Base-by-base conservation (phyloP, 805 yeast species). In the Cyberlindnera bimundalis region DNA sequence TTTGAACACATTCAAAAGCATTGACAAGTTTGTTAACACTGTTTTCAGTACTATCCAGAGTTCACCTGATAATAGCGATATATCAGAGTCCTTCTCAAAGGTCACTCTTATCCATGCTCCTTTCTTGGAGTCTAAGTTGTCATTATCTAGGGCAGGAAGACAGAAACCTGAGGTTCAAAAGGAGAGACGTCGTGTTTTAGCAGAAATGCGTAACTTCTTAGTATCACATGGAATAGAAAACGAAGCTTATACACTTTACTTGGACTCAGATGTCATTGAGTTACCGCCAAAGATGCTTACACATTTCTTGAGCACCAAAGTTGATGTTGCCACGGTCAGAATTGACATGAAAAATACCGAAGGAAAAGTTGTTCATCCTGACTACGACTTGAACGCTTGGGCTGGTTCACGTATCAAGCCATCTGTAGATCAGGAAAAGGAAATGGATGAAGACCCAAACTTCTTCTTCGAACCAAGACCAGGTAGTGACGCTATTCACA, bases 361-460 rank as follows among this genome's bases (percentile, higher is more conserved):
- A 2, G 59, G 55, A 5, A 14, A 14, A 17, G 27, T 37, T 2
- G 33, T 32, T 5, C 40, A 43, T 27, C 35, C 31, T 10, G 68
- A 64, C 36, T 64, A 64, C 46, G 68, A 64, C 46, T 47, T 47
- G 32, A 63, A 64, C 44, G 46, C 66, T 3, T 63, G 68, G 68
- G 53, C 55, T 2, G 67, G 68, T 4, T 43, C 43, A 8, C 51
- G 67, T 29, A 21, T 17, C 7, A 45, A 32, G 23, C 67, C 68
- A 13, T 18, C 48, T 2, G 32, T 33, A 1, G 55, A 47, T 28
- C 50, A 59, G 33, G 51, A 48, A 33, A 31, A 32, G 18, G 29
- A 37, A 29, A 7, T 50, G 34, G 45, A 43, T 18, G 12, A 30
- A 15, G 51, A 50, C 29, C 45, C 51, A 16, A 37, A 42, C 3